Conservation (phyloP, 2,329 filamentous ascomycete species). For the Apiospora marii region DNA sequence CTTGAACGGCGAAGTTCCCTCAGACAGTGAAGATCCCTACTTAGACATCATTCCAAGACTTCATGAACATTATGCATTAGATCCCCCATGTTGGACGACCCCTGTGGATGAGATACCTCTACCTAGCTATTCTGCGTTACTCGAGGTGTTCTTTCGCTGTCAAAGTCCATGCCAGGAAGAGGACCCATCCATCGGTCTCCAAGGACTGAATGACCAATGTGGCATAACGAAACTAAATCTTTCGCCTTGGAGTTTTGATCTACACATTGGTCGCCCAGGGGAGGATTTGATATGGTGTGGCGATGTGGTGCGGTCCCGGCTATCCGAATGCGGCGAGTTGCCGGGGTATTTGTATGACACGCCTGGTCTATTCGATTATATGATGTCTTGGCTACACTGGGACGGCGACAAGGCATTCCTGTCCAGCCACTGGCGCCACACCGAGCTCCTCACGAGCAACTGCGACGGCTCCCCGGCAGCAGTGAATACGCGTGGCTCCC, state of each 20-base stretch:
- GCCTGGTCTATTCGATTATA: neutral
- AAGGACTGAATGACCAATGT: neutral
- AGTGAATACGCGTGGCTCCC: neutral
- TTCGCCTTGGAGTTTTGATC: neutral
- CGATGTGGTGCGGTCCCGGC: neutral
- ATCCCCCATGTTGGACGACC: neutral
- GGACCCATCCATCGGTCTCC: neutral
- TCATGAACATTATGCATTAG: neutral
- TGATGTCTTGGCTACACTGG: neutral
- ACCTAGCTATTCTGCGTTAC: neutral
- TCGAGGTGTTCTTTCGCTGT: neutral
- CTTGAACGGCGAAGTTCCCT: too few species aligned
- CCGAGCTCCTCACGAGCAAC: neutral
- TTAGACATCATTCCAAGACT: neutral
- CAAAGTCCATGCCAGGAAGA: neutral
- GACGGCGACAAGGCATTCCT: neutral
- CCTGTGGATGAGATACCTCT: too few species aligned
- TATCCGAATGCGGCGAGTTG: neutral
- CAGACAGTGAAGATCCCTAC: neutral
- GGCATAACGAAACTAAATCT: neutral
- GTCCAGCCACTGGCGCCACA: neutral
- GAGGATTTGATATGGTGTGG: neutral
- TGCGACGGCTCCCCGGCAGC: neutral
- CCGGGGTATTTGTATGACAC: neutral
- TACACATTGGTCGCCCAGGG: neutral